These are phyloP conservation scores for Termitomyces bulborhizus DNA, from an alignment of 768 basidiomycete genomes.

Conservation along the genomic window DNA sequence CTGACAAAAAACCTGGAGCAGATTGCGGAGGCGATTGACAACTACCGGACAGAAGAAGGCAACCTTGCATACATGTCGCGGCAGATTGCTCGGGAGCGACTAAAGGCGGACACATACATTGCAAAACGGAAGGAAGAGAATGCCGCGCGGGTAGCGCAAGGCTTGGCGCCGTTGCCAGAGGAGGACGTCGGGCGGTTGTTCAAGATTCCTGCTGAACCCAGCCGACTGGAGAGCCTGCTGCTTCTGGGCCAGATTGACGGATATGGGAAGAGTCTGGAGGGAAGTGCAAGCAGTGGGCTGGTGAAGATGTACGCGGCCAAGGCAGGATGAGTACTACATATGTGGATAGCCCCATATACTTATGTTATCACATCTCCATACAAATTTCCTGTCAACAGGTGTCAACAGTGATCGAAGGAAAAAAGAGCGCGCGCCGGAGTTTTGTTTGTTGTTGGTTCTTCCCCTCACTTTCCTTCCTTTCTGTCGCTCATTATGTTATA, in stretches of 20 bases:
- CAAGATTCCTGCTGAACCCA: slow-evolving; percentile 86
- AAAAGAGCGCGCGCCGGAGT: neutral
- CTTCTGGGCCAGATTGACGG: slow-evolving; percentile 85
- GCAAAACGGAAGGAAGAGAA: slow-evolving; percentile 91
- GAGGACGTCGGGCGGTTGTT: slow-evolving; percentile 81
- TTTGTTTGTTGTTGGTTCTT: neutral
- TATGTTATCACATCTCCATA: neutral
- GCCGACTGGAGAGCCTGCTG: slow-evolving; percentile 80
- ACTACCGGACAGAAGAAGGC: slow-evolving; percentile 85
- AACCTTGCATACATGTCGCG: slow-evolving; percentile 85
- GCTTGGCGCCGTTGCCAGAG: slow-evolving; percentile 80
- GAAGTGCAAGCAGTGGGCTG: slow-evolving; percentile 54
- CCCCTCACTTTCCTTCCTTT: neutral
- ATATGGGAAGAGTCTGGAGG: slow-evolving; percentile 71
- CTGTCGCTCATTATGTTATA: slow-evolving; percentile 14
- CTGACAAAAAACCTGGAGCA: slow-evolving; percentile 76
- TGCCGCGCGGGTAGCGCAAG: slow-evolving; percentile 68
- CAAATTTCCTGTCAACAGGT: slow-evolving; percentile 3
- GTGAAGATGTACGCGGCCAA: slow-evolving; percentile 83
- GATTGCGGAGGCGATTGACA: slow-evolving; percentile 80
- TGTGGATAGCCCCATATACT: no score
- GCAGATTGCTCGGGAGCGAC: slow-evolving; percentile 83
- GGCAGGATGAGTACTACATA: slow-evolving; percentile 18
- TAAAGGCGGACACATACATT: slow-evolving; percentile 71
- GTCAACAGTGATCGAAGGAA: slow-evolving; percentile 5